Evolutionary conservation across 345 rosid genomes (phyloP).

Genomic region (Leavenworthia alabamica): DNA sequence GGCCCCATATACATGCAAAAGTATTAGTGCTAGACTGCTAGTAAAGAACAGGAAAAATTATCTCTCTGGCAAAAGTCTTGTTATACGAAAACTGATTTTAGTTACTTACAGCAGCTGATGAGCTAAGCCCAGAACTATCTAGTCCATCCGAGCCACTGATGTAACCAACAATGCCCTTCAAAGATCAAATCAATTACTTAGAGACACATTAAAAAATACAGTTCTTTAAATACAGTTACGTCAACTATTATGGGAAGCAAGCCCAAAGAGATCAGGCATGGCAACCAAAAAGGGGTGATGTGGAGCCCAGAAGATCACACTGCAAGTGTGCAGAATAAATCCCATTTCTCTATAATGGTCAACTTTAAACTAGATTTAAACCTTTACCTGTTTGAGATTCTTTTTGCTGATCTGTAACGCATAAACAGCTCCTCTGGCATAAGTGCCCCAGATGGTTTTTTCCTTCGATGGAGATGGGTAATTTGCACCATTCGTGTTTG

Average conservation of each 20-base stretch:
- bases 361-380: slow-evolving; percentile 5
- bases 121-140: slow-evolving; percentile 97
- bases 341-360: slow-evolving; percentile 1
- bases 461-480: slow-evolving; percentile 32
- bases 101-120: slow-evolving; percentile 91
- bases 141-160: slow-evolving; percentile 79
- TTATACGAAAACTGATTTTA: not conserved
- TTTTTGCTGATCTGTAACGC: slow-evolving; percentile 62
- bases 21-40: not conserved
- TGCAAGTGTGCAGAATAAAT: not conserved
- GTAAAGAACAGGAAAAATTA: not conserved
- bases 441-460: slow-evolving; percentile 68
- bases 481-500: slow-evolving; percentile 33
- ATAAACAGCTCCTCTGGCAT: slow-evolving; percentile 83
- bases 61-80: not conserved
- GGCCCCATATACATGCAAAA: slow-evolving; percentile 8
- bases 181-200: slow-evolving; percentile 21
- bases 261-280: slow-evolving; percentile 12
- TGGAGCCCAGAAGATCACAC: slow-evolving; percentile 9
- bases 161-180: slow-evolving; percentile 85
- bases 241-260: not conserved
- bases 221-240: not conserved
- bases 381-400: slow-evolving; percentile 50
- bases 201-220: slow-evolving; percentile 10
- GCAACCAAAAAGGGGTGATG: not conserved